Evolutionary conservation across 768 basidiomycete genomes (phyloP).

Genomic region (Mycena maculata): DNA sequence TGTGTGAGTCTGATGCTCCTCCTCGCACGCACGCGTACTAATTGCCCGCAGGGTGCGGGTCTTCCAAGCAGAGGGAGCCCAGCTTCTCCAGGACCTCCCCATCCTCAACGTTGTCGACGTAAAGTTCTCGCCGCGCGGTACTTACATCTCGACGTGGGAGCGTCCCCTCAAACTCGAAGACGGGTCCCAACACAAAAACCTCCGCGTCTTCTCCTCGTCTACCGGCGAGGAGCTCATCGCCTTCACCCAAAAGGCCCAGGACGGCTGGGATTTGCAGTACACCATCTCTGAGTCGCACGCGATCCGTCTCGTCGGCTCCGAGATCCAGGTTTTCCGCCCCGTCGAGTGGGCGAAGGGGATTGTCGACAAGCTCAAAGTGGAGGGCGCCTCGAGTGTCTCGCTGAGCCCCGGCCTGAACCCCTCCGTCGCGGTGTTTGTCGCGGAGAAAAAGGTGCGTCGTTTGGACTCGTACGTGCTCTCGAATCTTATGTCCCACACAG

Average conservation of each 20-base stretch:
- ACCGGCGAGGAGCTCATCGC: constrained; percentile 88
- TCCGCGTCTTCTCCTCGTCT: constrained; percentile 87
- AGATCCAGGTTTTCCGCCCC: constrained; percentile 87
- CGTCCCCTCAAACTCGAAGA: constrained; percentile 93
- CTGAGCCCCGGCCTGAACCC: constrained; percentile 90
- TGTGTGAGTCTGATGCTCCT: constrained; percentile 61
- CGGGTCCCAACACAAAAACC: constrained; percentile 92
- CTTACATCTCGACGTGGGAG: constrained; percentile 96
- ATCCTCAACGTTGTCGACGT: constrained; percentile 85
- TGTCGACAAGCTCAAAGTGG: constrained; percentile 83
- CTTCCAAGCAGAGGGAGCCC: constrained; percentile 77
- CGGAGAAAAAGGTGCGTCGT: constrained; percentile 85
- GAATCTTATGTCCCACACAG: constrained; percentile 47
- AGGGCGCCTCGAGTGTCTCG: constrained; percentile 81
- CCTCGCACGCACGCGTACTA: constrained; percentile 27
- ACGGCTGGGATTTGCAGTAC: constrained; percentile 93
- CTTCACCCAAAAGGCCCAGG: constrained; percentile 91
- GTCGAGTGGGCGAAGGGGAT: constrained; percentile 84
- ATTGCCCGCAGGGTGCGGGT: constrained; percentile 70
- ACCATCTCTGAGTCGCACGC: constrained; percentile 91
- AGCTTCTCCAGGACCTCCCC: constrained; percentile 79
- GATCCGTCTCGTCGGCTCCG: constrained; percentile 79
- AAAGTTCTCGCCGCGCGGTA: constrained; percentile 92
- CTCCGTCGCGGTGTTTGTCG: constrained; percentile 90
- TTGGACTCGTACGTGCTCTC: not conserved